These are phyloP conservation scores for Aegle marmelos DNA, from an alignment of 345 rosid genomes.

Conservation along the genomic window DNA sequence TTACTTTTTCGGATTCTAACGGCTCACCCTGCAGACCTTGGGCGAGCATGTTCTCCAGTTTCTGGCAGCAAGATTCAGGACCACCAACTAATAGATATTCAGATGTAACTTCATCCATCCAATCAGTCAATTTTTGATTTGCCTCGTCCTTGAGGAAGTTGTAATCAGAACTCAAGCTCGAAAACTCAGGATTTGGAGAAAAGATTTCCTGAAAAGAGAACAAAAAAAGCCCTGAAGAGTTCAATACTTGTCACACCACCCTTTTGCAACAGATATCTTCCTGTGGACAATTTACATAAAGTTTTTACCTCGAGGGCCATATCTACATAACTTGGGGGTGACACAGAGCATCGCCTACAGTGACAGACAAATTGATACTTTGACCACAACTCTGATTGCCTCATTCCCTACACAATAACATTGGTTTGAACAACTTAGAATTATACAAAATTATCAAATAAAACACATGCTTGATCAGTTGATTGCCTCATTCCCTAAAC, in stretches of 20 bases:
- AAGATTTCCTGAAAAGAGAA: constrained; percentile 43
- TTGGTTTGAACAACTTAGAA: neutral
- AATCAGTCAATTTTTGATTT: constrained; percentile 34
- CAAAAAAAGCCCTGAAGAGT: neutral
- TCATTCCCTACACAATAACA: constrained; percentile 41
- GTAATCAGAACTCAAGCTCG: constrained; percentile 19
- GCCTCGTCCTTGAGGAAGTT: constrained; percentile 34
- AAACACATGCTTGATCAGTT: neutral
- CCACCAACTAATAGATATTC: constrained; percentile 51
- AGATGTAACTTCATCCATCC: constrained; percentile 43
- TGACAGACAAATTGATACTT: constrained; percentile 66
- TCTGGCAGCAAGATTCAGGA: constrained; percentile 58
- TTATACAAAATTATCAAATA: neutral
- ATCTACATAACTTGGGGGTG: constrained; percentile 59
- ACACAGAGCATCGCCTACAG: constrained; percentile 58
- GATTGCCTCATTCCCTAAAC: constrained; percentile 49
- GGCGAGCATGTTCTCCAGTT: constrained; percentile 53
- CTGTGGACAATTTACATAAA: neutral
- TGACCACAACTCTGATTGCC: constrained; percentile 62
- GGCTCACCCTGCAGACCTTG: constrained; percentile 35
- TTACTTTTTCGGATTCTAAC: constrained; percentile 13
- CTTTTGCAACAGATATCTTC: neutral
- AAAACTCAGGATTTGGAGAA: constrained; percentile 18
- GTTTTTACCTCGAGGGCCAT: constrained; percentile 48
- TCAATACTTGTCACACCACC: constrained; percentile 1